A percentile compares a stretch with the other conserved stretches of the same genome.
Conservation (phyloP, 306 rosid species). For the Inga leiocalycina region DNA sequence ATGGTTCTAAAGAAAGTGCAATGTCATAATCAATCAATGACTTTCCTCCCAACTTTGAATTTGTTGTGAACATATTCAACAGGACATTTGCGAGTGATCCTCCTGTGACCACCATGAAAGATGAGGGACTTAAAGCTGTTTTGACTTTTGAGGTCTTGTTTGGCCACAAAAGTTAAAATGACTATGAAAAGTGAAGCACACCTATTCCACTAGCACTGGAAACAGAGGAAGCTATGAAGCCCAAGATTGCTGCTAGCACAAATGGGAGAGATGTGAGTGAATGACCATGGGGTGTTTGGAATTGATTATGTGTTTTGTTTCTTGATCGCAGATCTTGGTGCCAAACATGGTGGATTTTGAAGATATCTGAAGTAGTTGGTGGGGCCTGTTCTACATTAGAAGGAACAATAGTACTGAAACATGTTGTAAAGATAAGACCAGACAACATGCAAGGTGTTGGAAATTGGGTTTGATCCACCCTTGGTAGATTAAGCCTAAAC, state of each 20-base stretch:
- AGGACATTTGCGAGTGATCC: constrained; percentile 78
- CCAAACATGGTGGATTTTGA: constrained; percentile 34
- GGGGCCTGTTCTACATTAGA: constrained; percentile 59
- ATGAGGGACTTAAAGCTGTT: constrained; percentile 76
- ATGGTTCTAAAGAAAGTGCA: constrained; percentile 74
- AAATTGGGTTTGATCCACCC: too few relatives aligned
- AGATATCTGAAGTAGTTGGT: constrained; percentile 38
- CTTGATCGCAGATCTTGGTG: constrained; percentile 41
- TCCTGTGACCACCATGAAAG: constrained; percentile 96
- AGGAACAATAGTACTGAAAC: constrained; percentile 23
- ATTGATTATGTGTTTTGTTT: neutral
- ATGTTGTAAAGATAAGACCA: constrained; percentile 39
- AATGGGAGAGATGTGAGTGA: constrained; percentile 36
- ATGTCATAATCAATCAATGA: constrained; percentile 72
- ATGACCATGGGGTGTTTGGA: constrained; percentile 37
- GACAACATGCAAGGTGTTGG: constrained; percentile 3
- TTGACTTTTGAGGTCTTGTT: constrained; percentile 71
- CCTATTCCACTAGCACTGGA: constrained; percentile 79
- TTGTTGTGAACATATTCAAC: constrained; percentile 44
- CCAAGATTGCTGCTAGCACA: constrained; percentile 39
- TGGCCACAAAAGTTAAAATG: constrained; percentile 60
- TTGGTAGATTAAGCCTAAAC: too few relatives aligned
- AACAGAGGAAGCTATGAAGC: constrained; percentile 57
- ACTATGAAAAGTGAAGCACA: constrained; percentile 81
- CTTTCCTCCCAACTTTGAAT: constrained; percentile 39